phyloP scores from a whole-genome alignment of 352 stramenopile species.

The Pythium guiyangense region DNA sequence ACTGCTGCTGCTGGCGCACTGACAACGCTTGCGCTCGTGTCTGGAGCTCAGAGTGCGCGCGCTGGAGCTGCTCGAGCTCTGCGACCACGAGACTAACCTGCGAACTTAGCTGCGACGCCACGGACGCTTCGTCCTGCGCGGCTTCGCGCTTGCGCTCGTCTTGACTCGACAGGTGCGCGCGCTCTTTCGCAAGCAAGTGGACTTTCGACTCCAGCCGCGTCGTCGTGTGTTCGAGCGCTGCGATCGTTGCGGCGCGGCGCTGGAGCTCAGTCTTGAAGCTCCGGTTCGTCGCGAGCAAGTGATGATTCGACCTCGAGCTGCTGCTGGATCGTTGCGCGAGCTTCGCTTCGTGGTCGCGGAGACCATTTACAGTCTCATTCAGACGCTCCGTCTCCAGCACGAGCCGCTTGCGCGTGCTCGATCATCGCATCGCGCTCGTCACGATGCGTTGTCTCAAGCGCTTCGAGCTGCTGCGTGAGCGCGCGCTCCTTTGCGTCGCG shows the following conservation, averaged over 20 bases:
- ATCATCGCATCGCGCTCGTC: neutral
- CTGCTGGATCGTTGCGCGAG: constrained; percentile 30
- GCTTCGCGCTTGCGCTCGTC: constrained; percentile 28
- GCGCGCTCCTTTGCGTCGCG: constrained; percentile 18
- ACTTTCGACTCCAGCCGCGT: constrained; percentile 45
- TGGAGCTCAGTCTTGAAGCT: constrained; percentile 30
- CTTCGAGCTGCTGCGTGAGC: neutral
- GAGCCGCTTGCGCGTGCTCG: constrained; percentile 1
- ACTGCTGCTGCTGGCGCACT: constrained; percentile 6
- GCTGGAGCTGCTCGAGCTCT: constrained; percentile 42
- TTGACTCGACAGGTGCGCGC: constrained; percentile 26
- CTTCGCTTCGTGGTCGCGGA: constrained; percentile 23
- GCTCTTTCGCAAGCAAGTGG: constrained; percentile 44
- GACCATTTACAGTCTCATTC: constrained; percentile 15
- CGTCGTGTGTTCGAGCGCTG: constrained; percentile 24
- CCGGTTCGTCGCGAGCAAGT: constrained; percentile 33
- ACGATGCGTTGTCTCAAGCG: neutral
- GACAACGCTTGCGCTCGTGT: constrained; percentile 15
- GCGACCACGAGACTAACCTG: constrained; percentile 34
- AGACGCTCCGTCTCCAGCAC: constrained; percentile 2
- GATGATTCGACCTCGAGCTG: constrained; percentile 39
- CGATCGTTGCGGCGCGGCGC: constrained; percentile 16
- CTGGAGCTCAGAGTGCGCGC: constrained; percentile 36
- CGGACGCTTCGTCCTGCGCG: constrained; percentile 22
- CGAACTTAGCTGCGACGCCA: constrained; percentile 32